These are phyloP conservation scores for Phaffia rhodozyma DNA, from an alignment of 1,284 basidiomycete species.

Conservation along the genomic window DNA sequence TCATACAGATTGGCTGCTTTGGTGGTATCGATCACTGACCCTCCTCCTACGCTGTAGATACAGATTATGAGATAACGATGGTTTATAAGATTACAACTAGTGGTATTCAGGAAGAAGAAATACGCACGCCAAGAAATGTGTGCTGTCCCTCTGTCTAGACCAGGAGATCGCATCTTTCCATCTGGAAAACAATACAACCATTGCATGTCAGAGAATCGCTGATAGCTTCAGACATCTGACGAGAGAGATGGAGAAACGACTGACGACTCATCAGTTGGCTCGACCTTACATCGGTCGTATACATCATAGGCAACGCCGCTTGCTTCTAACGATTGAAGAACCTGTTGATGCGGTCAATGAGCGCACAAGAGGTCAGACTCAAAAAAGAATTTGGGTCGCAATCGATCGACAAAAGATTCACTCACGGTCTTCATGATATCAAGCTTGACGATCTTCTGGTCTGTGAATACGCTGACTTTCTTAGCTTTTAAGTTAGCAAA, in stretches of 20 bases:
- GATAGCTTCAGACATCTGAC: no score
- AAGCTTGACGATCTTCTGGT: slow-evolving; percentile 69
- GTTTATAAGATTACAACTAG: not conserved
- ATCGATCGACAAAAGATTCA: slow-evolving; percentile 20
- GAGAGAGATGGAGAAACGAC: slow-evolving; percentile 8
- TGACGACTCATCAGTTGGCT: slow-evolving; percentile 70
- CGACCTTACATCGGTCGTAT: slow-evolving; percentile 71
- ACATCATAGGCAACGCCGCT: slow-evolving; percentile 66
- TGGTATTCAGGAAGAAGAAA: slow-evolving; percentile 12
- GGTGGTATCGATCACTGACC: slow-evolving; percentile 89
- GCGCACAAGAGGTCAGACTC: not conserved
- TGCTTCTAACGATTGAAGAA: slow-evolving; percentile 63
- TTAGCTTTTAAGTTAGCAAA: slow-evolving; percentile 27
- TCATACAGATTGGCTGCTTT: slow-evolving; percentile 80
- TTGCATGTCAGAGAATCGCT: no score
- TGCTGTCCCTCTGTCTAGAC: slow-evolving; percentile 73
- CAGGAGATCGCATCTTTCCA: slow-evolving; percentile 79
- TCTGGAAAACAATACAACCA: slow-evolving; percentile 32
- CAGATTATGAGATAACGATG: slow-evolving; percentile 5
- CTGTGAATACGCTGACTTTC: slow-evolving; percentile 88
- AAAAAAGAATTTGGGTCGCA: slow-evolving; percentile 19
- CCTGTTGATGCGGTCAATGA: slow-evolving; percentile 36
- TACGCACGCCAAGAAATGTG: slow-evolving; percentile 82
- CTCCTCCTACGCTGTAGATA: slow-evolving; percentile 65
- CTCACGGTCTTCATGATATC: slow-evolving; percentile 67